phyloP scores from a whole-genome alignment of 2,329 filamentous ascomycete species.

The Fonsecaea monophora region DNA sequence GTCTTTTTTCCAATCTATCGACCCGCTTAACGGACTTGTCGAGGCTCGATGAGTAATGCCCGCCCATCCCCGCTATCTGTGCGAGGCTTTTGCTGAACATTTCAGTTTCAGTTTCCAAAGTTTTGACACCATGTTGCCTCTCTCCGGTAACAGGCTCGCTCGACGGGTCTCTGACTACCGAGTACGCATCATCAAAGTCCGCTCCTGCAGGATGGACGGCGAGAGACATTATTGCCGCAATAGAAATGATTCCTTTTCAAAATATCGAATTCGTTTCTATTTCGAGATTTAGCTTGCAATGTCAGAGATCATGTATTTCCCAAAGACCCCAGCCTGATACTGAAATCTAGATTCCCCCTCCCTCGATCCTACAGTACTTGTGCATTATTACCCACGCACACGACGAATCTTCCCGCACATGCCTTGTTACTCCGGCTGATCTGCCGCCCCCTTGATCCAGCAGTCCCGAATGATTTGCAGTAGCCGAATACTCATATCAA shows the following conservation, averaged over 20 bases:
- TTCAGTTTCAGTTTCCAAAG: not conserved
- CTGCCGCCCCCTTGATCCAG: too few species aligned
- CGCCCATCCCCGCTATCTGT: not conserved
- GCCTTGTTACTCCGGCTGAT: too few species aligned
- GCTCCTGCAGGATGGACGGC: not conserved
- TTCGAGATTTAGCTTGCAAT: not conserved
- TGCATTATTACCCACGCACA: too few species aligned
- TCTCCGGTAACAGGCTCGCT: not conserved
- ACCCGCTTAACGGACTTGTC: not conserved
- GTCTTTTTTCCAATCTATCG: not conserved
- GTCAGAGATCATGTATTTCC: too few species aligned
- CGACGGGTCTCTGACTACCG: not conserved
- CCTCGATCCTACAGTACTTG: too few species aligned
- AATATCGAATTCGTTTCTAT: slow-evolving; percentile 7
- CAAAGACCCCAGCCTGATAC: too few species aligned
- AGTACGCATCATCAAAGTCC: not conserved
- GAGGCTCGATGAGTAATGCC: not conserved
- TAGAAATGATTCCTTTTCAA: not conserved
- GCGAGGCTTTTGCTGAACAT: not conserved
- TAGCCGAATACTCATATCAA: too few species aligned
- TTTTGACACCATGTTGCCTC: not conserved
- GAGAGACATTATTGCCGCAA: not conserved
- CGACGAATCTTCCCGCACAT: too few species aligned
- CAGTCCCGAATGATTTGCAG: too few species aligned
- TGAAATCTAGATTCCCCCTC: too few species aligned